A percentile compares a stretch with the other conserved stretches of the same genome.
Evolutionary conservation across 176 grass and related monocot genomes (phyloP).

Genomic region (Pontederia crassipes): DNA sequence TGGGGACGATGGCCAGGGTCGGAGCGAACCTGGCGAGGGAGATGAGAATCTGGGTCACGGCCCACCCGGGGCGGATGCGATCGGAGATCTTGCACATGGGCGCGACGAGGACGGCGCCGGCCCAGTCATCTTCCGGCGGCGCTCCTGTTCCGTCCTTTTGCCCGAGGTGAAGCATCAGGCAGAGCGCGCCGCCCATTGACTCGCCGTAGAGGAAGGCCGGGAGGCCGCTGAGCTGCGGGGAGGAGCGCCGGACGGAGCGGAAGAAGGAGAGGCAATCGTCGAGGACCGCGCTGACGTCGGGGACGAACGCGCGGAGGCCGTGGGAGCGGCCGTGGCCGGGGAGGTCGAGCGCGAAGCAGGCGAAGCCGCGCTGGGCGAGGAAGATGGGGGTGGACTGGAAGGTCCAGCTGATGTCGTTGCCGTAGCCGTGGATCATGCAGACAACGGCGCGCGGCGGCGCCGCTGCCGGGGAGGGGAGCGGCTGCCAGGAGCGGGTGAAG

Average conservation of each 20-base stretch:
- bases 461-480: conserved; percentile 10
- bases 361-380: conserved; percentile 64
- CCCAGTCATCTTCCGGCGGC: conserved; percentile 39
- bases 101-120: conserved; percentile 62
- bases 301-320: conserved; percentile 64
- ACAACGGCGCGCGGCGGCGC: conserved; percentile 38
- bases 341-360: conserved; percentile 81
- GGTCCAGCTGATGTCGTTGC: conserved; percentile 92
- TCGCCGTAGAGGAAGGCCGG: conserved; percentile 64
- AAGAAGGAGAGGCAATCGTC: conserved; percentile 60
- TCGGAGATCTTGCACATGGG: conserved; percentile 92
- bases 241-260: conserved; percentile 23
- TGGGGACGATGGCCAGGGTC: conserved; percentile 65
- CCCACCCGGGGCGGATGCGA: conserved; percentile 60
- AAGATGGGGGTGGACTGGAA: conserved; percentile 74
- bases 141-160: not conserved
- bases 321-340: conserved; percentile 77
- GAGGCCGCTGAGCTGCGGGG: conserved; percentile 16
- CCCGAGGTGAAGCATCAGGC: conserved; percentile 61
- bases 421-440: conserved; percentile 91
- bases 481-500: conserved; percentile 62
- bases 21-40: conserved; percentile 50
- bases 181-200: conserved; percentile 74
- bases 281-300: conserved; percentile 43
- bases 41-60: conserved; percentile 50